Conservation (phyloP, 352 stramenopile genomes). For the Nothophytophthora sp. region DNA sequence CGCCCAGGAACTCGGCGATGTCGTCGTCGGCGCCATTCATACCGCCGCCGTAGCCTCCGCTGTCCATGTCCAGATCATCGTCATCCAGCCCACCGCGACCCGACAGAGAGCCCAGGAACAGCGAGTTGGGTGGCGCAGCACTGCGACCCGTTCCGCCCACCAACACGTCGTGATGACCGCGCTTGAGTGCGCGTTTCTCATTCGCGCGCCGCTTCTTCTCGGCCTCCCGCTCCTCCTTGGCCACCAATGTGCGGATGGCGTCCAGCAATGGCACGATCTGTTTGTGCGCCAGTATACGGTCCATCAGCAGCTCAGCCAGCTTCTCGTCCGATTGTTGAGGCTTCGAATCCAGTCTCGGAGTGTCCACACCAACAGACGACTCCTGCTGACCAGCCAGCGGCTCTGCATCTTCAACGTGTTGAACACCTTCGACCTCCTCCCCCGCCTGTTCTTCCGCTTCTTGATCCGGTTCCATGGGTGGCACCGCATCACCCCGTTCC, state of each 20-base stretch:
- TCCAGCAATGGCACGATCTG: constrained; percentile 66
- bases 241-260: constrained; percentile 51
- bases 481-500: background rate
- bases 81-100: constrained; percentile 37
- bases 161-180: constrained; percentile 46
- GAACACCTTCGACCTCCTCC: constrained; percentile 27
- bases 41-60: constrained; percentile 26
- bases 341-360: constrained; percentile 40
- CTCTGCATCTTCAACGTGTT: constrained; percentile 29
- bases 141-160: constrained; percentile 67
- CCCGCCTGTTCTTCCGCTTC: constrained; percentile 7
- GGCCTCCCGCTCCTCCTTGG: constrained; percentile 51
- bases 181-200: constrained; percentile 70
- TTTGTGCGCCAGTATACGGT: constrained; percentile 71
- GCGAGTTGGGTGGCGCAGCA: constrained; percentile 47
- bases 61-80: constrained; percentile 30
- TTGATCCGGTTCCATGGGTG: constrained; percentile 13
- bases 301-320: constrained; percentile 43
- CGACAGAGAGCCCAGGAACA: constrained; percentile 81
- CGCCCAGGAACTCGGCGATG: constrained; percentile 83
- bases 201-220: constrained; percentile 61
- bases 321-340: constrained; percentile 10
- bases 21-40: constrained; percentile 71
- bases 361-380: constrained; percentile 21
- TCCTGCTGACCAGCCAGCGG: constrained; percentile 14